Percentiles rank a stretch among this genome's conserved stretches.
These are phyloP conservation scores for Ophiostoma tasmaniense DNA, from an alignment of 2,329 filamentous ascomycete species.

Conservation along the genomic window DNA sequence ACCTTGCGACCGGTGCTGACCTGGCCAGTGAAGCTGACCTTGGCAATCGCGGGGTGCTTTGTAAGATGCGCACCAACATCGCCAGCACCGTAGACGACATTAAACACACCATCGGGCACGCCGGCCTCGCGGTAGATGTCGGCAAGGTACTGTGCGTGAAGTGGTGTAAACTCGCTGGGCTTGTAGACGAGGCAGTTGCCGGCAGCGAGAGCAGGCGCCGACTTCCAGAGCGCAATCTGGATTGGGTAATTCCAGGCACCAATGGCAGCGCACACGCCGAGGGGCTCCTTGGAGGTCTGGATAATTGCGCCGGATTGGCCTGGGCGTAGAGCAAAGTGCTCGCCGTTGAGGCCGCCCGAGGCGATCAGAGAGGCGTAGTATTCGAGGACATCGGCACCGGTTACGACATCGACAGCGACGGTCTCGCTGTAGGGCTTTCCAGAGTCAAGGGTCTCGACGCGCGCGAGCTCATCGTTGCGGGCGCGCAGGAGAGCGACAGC, in stretches of 20 bases:
- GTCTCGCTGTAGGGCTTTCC: conserved; percentile 83
- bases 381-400: conserved; percentile 32
- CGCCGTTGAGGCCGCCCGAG: conserved; percentile 23
- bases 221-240: conserved; percentile 32
- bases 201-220: conserved; percentile 35
- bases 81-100: conserved; percentile 36
- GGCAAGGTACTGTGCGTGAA: conserved; percentile 31
- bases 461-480: conserved; percentile 71
- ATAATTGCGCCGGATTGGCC: conserved; percentile 38
- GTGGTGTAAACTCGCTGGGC: conserved; percentile 36
- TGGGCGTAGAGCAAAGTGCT: conserved; percentile 32
- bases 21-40: conserved; percentile 62
- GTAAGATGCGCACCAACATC: conserved; percentile 21
- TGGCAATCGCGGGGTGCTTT: conserved; percentile 37
- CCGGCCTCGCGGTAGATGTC: conserved; percentile 34
- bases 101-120: conserved; percentile 37
- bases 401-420: conserved; percentile 67
- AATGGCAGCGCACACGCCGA: conserved; percentile 29
- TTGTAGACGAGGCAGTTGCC: conserved; percentile 39
- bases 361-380: conserved; percentile 30
- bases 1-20: conserved; percentile 59
- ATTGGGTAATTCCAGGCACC: conserved; percentile 35
- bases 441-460: conserved; percentile 73
- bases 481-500: conserved; percentile 65
- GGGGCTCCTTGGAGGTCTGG: conserved; percentile 31